Percentiles rank a stretch among this genome's conserved stretches.
These are phyloP conservation scores for Alnus rubra DNA, from an alignment of 306 rosid species.

Conservation along the genomic window DNA sequence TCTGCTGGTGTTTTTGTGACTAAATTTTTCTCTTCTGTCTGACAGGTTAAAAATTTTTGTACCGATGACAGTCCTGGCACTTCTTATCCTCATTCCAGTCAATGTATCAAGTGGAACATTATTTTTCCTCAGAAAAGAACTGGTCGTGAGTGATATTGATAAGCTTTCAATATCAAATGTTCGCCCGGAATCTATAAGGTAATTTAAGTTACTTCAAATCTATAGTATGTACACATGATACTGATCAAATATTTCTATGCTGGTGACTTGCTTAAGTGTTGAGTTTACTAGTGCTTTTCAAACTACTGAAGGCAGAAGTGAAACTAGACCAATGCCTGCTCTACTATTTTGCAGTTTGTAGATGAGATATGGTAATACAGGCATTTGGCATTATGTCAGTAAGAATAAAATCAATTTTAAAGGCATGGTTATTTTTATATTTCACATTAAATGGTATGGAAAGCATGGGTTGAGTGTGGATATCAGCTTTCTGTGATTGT, in stretches of 20 bases:
- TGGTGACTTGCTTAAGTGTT: background rate
- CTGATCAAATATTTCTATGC: background rate
- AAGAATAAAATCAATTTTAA: background rate
- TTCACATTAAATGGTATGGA: background rate
- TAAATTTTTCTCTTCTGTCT: constrained; percentile 10
- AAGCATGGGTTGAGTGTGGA: background rate
- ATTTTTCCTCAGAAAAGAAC: constrained; percentile 69
- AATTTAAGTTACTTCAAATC: constrained; percentile 14
- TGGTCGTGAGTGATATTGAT: constrained; percentile 88
- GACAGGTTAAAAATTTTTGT: constrained; percentile 83
- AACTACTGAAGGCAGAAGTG: background rate
- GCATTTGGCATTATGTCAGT: background rate
- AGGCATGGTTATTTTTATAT: background rate
- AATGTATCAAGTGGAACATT: constrained; percentile 87
- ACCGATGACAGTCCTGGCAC: constrained; percentile 78
- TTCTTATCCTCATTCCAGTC: constrained; percentile 85
- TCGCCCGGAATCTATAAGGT: constrained; percentile 75
- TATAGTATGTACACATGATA: background rate
- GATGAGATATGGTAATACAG: background rate
- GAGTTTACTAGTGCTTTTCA: background rate
- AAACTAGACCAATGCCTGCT: background rate
- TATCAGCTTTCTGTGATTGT: background rate
- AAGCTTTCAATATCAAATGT: constrained; percentile 96
- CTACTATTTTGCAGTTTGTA: background rate
- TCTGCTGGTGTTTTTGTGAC: background rate